These are phyloP conservation scores for Candida sojae DNA, from an alignment of 1,139 yeast genomes.

Conservation along the genomic window DNA sequence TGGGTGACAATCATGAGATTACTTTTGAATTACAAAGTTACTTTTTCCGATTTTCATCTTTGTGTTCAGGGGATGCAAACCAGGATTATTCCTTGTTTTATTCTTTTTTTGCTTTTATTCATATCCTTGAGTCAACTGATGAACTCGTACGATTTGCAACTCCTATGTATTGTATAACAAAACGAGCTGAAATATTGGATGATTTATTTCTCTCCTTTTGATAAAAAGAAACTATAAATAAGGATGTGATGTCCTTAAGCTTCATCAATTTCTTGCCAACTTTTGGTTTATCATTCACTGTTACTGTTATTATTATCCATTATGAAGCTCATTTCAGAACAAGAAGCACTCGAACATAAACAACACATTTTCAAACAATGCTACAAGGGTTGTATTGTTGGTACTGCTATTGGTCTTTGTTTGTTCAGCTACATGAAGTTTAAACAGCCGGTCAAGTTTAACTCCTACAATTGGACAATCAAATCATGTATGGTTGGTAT, in stretches of 20 bases:
- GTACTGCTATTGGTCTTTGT: conserved; percentile 54
- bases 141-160: not conserved
- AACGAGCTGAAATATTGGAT: not conserved
- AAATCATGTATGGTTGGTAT: conserved; percentile 58
- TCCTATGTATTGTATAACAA: not conserved
- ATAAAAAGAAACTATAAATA: not conserved
- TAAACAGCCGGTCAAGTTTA: conserved; percentile 23
- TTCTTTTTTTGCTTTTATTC: no score
- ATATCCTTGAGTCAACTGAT: not conserved
- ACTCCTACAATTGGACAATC: conserved; percentile 41
- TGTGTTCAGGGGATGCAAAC: no score
- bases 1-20: no score
- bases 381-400: conserved; percentile 58
- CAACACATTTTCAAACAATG: conserved; percentile 62
- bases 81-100: no score
- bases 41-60: no score
- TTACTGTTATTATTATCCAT: not conserved
- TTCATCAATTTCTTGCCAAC: not conserved
- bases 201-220: not conserved
- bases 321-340: conserved; percentile 70
- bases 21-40: no score
- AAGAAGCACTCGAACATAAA: conserved; percentile 66
- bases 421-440: conserved; percentile 32
- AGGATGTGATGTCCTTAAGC: not conserved
- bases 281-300: not conserved